These are phyloP conservation scores for Peronosclerospora sorghi DNA, from an alignment of 352 stramenopile genomes.

Conservation along the genomic window DNA sequence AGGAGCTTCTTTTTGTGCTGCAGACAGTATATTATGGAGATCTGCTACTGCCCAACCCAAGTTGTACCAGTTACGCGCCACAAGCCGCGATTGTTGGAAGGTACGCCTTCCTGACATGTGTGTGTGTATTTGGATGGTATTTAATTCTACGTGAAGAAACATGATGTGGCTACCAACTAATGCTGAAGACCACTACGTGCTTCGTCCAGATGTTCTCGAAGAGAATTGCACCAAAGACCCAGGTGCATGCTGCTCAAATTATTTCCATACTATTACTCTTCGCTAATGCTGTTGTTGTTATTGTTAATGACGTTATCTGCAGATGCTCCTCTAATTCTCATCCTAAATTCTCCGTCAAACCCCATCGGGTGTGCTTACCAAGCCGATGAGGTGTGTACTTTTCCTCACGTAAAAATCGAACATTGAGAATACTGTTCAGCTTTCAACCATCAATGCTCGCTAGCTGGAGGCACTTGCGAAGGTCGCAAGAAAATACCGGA, in stretches of 20 bases:
- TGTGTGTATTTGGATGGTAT: background rate
- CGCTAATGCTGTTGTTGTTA: background rate
- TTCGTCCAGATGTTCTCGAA: constrained; percentile 75
- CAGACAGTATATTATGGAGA: constrained; percentile 85
- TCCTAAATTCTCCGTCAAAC: constrained; percentile 81
- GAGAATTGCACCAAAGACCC: constrained; percentile 66
- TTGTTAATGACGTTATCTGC: background rate
- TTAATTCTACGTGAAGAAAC: constrained; percentile 31
- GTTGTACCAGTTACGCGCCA: constrained; percentile 77
- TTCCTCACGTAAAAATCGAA: background rate
- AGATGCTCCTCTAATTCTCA: constrained; percentile 78
- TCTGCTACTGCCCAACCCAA: constrained; percentile 71
- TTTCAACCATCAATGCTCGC: background rate
- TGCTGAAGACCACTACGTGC: constrained; percentile 67
- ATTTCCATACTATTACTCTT: background rate
- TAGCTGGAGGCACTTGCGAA: constrained; percentile 55
- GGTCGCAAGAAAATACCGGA: constrained; percentile 71
- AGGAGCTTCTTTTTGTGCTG: constrained; percentile 82
- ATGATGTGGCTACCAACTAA: constrained; percentile 83
- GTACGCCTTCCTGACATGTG: constrained; percentile 8
- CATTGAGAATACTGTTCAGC: background rate
- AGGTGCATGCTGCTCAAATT: constrained; percentile 19
- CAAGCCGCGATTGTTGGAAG: constrained; percentile 78
- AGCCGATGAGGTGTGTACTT: constrained; percentile 43
- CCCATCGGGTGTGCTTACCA: constrained; percentile 76